phyloP scores from a whole-genome alignment of 2,329 filamentous ascomycete species.

The Thyridium curvatum region DNA sequence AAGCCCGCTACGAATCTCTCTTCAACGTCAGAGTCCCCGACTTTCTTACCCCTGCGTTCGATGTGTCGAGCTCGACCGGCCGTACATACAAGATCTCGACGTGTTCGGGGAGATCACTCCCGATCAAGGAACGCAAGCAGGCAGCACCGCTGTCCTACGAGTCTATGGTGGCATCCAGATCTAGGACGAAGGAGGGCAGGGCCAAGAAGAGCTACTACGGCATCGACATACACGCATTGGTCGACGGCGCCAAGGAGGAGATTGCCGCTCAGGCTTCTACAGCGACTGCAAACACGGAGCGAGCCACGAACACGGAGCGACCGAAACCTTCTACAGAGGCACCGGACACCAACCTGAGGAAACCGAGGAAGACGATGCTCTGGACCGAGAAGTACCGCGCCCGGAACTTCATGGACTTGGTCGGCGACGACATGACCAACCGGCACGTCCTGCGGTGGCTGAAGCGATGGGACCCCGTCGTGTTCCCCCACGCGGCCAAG shows the following conservation, averaged over 20 bases:
- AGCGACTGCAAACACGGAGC: not conserved
- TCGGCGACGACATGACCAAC: conserved; percentile 92
- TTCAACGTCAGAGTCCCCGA: conserved; percentile 12
- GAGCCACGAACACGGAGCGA: conserved; percentile 15
- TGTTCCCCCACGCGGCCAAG: conserved; percentile 73
- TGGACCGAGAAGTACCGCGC: conserved; percentile 99
- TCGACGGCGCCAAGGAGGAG: conserved; percentile 64
- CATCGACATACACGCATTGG: conserved; percentile 79
- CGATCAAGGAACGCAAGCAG: conserved; percentile 48
- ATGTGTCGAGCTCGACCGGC: conserved; percentile 7
- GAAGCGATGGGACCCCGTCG: conserved; percentile 87
- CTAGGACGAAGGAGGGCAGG: conserved; percentile 58
- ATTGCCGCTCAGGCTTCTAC: conserved; percentile 21
- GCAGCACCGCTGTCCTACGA: conserved; percentile 51
- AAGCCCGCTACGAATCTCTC: conserved; percentile 11
- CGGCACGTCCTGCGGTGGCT: conserved; percentile 86
- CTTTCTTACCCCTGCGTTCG: conserved; percentile 11
- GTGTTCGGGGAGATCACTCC: conserved; percentile 50
- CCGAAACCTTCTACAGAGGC: conserved; percentile 37
- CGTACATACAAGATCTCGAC: conserved; percentile 38
- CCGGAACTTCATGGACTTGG: conserved; percentile 82
- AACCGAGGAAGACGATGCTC: conserved; percentile 51
- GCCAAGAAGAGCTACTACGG: conserved; percentile 81
- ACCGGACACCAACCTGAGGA: conserved; percentile 22
- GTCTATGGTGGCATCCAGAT: conserved; percentile 60